These are phyloP conservation scores for Mucor plumbeus DNA, from an alignment of 371 early-diverging fungal genomes.

Conservation along the genomic window DNA sequence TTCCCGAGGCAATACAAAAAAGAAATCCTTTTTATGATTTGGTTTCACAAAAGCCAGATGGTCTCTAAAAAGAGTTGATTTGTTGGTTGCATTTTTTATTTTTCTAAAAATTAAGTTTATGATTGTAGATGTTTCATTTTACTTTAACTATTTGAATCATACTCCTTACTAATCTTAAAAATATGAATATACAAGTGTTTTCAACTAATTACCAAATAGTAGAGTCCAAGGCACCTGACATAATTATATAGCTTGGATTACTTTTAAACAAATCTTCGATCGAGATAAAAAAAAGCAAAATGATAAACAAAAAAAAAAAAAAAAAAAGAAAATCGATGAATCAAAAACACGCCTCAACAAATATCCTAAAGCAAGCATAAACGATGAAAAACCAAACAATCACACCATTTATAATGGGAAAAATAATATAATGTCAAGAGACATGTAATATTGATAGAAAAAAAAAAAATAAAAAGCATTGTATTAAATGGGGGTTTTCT, in stretches of 20 bases:
- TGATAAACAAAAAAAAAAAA: background rate
- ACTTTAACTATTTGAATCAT: background rate
- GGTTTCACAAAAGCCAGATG: constrained; percentile 1
- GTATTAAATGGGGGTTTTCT: background rate
- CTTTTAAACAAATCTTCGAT: background rate
- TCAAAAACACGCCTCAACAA: background rate
- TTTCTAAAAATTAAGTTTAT: background rate
- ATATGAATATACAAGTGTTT: too few relatives aligned
- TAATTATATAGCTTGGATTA: background rate
- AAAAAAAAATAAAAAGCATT: background rate
- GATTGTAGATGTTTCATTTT: background rate
- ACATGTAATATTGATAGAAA: background rate
- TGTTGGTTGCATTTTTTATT: background rate
- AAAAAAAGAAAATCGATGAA: background rate
- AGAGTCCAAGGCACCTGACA: background rate
- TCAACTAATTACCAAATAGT: background rate
- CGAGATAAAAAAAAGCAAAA: background rate
- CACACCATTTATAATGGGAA: background rate
- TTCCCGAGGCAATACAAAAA: background rate
- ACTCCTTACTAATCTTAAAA: background rate
- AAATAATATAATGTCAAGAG: background rate
- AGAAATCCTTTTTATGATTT: background rate
- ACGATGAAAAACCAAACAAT: too few relatives aligned
- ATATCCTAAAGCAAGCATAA: background rate
- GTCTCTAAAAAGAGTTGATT: background rate